phyloP scores from a whole-genome alignment of 805 yeast species.

The Yarrowia deformans region DNA sequence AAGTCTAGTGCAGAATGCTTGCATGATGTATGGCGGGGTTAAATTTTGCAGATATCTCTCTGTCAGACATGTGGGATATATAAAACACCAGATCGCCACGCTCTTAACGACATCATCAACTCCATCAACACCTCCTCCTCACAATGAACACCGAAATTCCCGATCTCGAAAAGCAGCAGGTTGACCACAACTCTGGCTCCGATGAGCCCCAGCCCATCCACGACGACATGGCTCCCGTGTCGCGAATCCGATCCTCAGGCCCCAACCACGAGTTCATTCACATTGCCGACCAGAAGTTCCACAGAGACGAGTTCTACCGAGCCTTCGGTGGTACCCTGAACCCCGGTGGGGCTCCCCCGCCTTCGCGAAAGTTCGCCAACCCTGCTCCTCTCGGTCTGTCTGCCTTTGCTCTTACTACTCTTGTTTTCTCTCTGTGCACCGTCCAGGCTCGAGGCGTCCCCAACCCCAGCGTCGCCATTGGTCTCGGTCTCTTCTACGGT shows the following conservation, averaged over 20 bases:
- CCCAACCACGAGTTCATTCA: constrained; percentile 48
- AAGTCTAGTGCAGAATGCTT: background rate
- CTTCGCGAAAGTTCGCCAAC: constrained; percentile 63
- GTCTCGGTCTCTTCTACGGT: constrained; percentile 70
- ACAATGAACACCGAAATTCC: constrained; percentile 25
- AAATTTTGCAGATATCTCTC: constrained; percentile 24
- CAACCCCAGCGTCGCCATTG: constrained; percentile 62
- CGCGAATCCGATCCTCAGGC: constrained; percentile 44
- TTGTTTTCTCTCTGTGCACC: constrained; percentile 62
- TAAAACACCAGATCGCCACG: constrained; percentile 2
- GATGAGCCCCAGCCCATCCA: constrained; percentile 36
- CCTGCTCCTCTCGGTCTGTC: constrained; percentile 70
- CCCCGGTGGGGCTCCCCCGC: constrained; percentile 56
- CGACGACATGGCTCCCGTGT: constrained; percentile 34
- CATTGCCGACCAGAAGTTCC: constrained; percentile 55
- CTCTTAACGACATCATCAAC: background rate
- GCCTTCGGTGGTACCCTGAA: constrained; percentile 69
- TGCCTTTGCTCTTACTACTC: constrained; percentile 68
- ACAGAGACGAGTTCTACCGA: constrained; percentile 61
- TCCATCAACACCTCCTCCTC: too few relatives aligned
- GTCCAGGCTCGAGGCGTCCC: constrained; percentile 64
- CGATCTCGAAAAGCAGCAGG: constrained; percentile 37
- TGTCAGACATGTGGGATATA: background rate
- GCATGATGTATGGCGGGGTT: constrained; percentile 36
- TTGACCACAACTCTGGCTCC: constrained; percentile 37